These are phyloP conservation scores for Otatea glauca DNA, from an alignment of 176 grass and related monocot species.

Conservation along the genomic window DNA sequence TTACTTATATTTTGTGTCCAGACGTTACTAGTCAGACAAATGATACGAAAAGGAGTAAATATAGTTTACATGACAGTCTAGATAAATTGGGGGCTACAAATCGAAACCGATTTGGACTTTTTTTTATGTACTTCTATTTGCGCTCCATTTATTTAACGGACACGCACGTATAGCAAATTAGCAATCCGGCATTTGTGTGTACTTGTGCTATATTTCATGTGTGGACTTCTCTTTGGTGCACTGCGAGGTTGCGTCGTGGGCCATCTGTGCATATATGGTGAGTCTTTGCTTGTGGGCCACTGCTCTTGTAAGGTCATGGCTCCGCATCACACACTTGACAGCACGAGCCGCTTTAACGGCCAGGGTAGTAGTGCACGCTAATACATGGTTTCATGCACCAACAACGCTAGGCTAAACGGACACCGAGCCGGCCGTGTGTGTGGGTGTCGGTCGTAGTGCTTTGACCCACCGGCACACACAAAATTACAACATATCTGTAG, in stretches of 20 bases:
- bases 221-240: neutral
- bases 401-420: neutral
- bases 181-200: neutral
- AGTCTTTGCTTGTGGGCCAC: neutral
- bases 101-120: too few relatives aligned
- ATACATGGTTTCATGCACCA: neutral
- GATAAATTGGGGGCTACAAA: neutral
- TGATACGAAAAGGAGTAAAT: neutral
- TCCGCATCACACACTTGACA: neutral
- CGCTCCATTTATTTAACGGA: neutral
- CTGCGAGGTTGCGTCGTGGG: neutral
- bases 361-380: constrained; percentile 13
- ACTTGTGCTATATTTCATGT: constrained; percentile 64
- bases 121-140: neutral
- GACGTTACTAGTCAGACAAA: neutral
- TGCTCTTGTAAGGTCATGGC: neutral
- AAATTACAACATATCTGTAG: constrained; percentile 1
- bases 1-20: neutral
- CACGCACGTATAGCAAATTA: neutral
- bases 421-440: constrained; percentile 42
- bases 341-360: constrained; percentile 38
- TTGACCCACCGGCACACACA: constrained; percentile 55
- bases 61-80: neutral
- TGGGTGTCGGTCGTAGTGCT: constrained; percentile 53
- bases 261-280: neutral